phyloP scores from a whole-genome alignment of 805 yeast species.

The Schizosaccharomyces cryophilus region DNA sequence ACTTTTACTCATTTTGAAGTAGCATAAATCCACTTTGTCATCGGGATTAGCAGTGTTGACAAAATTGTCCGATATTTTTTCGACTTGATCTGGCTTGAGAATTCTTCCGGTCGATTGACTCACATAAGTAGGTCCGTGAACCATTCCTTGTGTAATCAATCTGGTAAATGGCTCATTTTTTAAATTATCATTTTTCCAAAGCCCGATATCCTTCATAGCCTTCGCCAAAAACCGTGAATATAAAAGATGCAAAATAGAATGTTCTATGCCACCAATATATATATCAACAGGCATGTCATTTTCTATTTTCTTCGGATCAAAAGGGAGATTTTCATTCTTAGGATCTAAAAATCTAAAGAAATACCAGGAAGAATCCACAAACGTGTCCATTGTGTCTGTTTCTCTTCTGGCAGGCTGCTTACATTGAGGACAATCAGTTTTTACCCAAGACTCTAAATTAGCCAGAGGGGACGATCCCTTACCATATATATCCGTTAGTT shows the following conservation, averaged over 20 bases:
- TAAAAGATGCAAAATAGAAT: slow-evolving; percentile 74
- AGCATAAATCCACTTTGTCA: slow-evolving; percentile 19
- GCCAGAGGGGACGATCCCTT: slow-evolving; percentile 12
- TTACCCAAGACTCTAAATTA: slow-evolving; percentile 23
- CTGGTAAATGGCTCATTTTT: slow-evolving; percentile 60
- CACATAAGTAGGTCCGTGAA: slow-evolving; percentile 63
- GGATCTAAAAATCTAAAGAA: slow-evolving; percentile 66
- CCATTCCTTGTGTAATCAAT: slow-evolving; percentile 92
- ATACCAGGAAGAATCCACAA: slow-evolving; percentile 96
- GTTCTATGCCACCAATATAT: slow-evolving; percentile 89
- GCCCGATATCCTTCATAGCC: slow-evolving; percentile 39
- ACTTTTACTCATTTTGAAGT: slow-evolving; percentile 91
- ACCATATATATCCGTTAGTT: slow-evolving; percentile 19
- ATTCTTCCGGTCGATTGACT: slow-evolving; percentile 54
- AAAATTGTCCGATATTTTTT: neutral
- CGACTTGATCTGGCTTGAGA: slow-evolving; percentile 52
- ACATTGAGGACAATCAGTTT: slow-evolving; percentile 65
- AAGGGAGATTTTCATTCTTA: slow-evolving; percentile 30
- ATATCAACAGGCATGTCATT: slow-evolving; percentile 58
- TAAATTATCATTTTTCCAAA: slow-evolving; percentile 34
- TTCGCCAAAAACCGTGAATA: slow-evolving; percentile 72
- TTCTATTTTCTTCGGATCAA: slow-evolving; percentile 25
- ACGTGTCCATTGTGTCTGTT: slow-evolving; percentile 96
- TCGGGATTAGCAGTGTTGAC: neutral
- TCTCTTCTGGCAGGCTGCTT: slow-evolving; percentile 48